A percentile compares a stretch with the other conserved stretches of the same genome.
phyloP scores from a whole-genome alignment of 352 stramenopile species.

The Globisporangium canariense region DNA sequence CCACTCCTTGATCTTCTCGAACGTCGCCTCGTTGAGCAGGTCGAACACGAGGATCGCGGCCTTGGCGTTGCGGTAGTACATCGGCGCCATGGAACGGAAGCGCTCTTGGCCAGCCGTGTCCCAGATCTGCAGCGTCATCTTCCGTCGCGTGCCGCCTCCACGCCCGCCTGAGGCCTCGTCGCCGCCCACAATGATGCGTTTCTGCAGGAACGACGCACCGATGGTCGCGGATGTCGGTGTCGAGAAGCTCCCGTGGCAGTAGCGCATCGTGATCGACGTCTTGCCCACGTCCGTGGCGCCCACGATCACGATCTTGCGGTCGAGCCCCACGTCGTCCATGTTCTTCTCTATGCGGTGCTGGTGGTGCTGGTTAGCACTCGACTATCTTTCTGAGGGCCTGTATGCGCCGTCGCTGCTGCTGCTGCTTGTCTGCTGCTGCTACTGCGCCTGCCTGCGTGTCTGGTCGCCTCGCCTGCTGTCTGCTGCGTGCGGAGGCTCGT shows the following conservation, averaged over 20 bases:
- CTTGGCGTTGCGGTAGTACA: constrained; percentile 90
- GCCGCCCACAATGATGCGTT: constrained; percentile 70
- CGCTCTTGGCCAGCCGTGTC: constrained; percentile 76
- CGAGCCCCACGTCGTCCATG: constrained; percentile 85
- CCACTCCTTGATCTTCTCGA: constrained; percentile 88
- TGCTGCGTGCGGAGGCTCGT: not conserved
- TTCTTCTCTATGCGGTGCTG: not conserved
- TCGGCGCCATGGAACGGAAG: constrained; percentile 86
- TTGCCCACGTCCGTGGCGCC: constrained; percentile 86
- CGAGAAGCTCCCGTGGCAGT: constrained; percentile 83
- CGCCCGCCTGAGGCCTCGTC: constrained; percentile 16
- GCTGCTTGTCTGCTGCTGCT: not conserved
- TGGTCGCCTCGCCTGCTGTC: not conserved
- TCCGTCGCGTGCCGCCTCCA: constrained; percentile 35
- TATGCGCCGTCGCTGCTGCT: not conserved
- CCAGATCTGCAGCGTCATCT: constrained; percentile 89
- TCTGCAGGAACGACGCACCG: constrained; percentile 85
- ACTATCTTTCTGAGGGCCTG: not conserved
- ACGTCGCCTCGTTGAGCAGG: constrained; percentile 67
- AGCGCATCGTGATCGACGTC: constrained; percentile 87
- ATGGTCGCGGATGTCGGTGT: constrained; percentile 84
- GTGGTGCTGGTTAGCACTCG: not conserved
- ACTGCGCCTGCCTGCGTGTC: not conserved
- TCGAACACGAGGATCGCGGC: constrained; percentile 87
- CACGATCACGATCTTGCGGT: constrained; percentile 90